Evolutionary conservation across 2,329 filamentous ascomycete species (phyloP).

Genomic region (Fusarium falciforme): DNA sequence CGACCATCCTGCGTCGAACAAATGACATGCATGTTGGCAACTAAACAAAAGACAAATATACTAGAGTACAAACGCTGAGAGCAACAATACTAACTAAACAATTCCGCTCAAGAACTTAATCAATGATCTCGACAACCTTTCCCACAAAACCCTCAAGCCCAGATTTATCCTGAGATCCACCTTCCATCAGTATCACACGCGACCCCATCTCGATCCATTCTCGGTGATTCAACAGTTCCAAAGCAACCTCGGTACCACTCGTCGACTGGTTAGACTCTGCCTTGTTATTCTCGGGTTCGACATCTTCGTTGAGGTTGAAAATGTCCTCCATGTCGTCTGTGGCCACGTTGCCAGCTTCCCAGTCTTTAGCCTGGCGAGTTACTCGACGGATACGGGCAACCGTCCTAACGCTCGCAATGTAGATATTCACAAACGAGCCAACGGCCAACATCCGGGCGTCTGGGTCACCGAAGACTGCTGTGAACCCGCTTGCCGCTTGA

Average conservation of each 20-base stretch:
- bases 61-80: constrained; percentile 10
- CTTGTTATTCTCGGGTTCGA: constrained; percentile 49
- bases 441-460: constrained; percentile 72
- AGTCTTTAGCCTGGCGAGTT: constrained; percentile 42
- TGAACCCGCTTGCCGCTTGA: constrained; percentile 75
- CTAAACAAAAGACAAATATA: constrained; percentile 5
- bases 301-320: constrained; percentile 66
- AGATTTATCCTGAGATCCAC: constrained; percentile 73
- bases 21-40: not conserved
- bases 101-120: constrained; percentile 51
- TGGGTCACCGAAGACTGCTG: constrained; percentile 75
- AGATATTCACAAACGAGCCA: constrained; percentile 81
- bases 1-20: not conserved
- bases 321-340: constrained; percentile 63
- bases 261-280: constrained; percentile 26
- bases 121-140: constrained; percentile 70
- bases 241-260: constrained; percentile 65
- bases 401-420: constrained; percentile 87
- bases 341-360: constrained; percentile 40
- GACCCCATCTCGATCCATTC: constrained; percentile 82
- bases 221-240: constrained; percentile 75
- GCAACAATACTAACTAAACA: constrained; percentile 17
- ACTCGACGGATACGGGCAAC: constrained; percentile 78
- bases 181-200: constrained; percentile 77
- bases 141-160: constrained; percentile 81